These are phyloP conservation scores for Fusarium sterilihyphosum DNA, from an alignment of 2,329 filamentous ascomycete species.

Conservation along the genomic window DNA sequence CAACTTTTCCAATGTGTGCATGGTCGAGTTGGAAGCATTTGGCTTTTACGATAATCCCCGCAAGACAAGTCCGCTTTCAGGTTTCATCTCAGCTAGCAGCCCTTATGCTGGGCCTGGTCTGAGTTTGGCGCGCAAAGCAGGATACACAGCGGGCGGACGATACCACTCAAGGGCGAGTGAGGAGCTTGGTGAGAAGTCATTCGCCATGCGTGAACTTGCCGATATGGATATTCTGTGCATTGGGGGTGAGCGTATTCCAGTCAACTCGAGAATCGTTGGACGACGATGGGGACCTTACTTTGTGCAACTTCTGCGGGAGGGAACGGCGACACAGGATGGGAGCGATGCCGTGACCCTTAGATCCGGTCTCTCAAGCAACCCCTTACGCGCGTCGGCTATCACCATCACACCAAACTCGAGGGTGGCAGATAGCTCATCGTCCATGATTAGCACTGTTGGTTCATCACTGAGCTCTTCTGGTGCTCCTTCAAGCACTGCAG, in stretches of 20 bases:
- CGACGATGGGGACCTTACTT: slow-evolving; percentile 96
- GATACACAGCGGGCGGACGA: slow-evolving; percentile 78
- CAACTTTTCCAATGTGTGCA: slow-evolving; percentile 96
- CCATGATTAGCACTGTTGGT: slow-evolving; percentile 57
- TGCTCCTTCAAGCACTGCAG: slow-evolving; percentile 55
- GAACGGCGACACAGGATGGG: slow-evolving; percentile 75
- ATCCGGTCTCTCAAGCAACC: slow-evolving; percentile 67
- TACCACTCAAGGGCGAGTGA: slow-evolving; percentile 81
- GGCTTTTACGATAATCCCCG: slow-evolving; percentile 96
- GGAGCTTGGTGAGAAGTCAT: slow-evolving; percentile 83
- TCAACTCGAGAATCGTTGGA: slow-evolving; percentile 89
- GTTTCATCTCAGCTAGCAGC: slow-evolving; percentile 84
- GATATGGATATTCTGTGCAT: slow-evolving; percentile 98
- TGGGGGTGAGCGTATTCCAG: slow-evolving; percentile 88
- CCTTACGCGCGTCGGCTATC: slow-evolving; percentile 79
- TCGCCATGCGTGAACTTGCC: slow-evolving; percentile 83
- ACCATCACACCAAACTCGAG: slow-evolving; percentile 80
- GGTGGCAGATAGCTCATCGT: slow-evolving; percentile 59
- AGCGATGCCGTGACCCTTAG: slow-evolving; percentile 80
- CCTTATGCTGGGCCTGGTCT: slow-evolving; percentile 68
- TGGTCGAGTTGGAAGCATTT: slow-evolving; percentile 97
- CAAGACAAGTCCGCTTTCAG: slow-evolving; percentile 79
- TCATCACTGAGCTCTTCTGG: slow-evolving; percentile 53
- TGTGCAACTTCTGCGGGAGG: slow-evolving; percentile 88
- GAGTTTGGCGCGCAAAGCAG: slow-evolving; percentile 67